Base-by-base conservation (phyloP, 129 eudicot species). In the Helianthus annuus region DNA sequence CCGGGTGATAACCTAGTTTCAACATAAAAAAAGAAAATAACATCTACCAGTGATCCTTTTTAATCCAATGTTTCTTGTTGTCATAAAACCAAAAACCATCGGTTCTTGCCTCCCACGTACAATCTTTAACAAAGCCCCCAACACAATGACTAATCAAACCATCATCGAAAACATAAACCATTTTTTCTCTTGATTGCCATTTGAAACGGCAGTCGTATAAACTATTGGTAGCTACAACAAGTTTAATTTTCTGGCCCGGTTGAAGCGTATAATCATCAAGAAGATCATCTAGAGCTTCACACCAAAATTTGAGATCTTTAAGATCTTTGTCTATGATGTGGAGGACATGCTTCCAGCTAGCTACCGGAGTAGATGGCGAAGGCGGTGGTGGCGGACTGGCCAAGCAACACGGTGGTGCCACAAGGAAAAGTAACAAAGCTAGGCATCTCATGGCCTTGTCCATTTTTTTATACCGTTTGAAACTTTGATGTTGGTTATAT, bases 71-170 rank as follows among this genome's bases (percentile, higher is more conserved):
- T 0, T 54, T 55, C 16, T 55, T 55, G 36, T 2, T 19, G 40
- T 42, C 64, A 19, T 38, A 19, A 39, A 70, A 70, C 65, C 65
- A 70, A 70, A 70, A 70, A 55, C 75, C 75, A 11, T 70, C 19
- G 38, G 5, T 1, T 54, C 75, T 38, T 22, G 16, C 75, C 54
- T 70, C 75, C 75, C 75, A 70, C 11, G 40, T 70, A 55, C 75
- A 70, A 54, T 53, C 48, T 55, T 70, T 70, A 46, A 53, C 59
- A 39, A 16, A 53, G 11, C 34, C 24, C 27, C 66, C 75, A 1
- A 19, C 39, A 24, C 75, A 70, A 55, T 57, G 54, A 7, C n/a
- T 6, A 39, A 39, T 39, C 44, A 39, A 39, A 19, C 15, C 53
- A 40, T 6, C 51, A 10, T 70, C 4, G 13, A 17, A 53, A 4